These are phyloP conservation scores for Talaromyces sp. DNA, from an alignment of 2,329 filamentous ascomycete species.

Conservation along the genomic window DNA sequence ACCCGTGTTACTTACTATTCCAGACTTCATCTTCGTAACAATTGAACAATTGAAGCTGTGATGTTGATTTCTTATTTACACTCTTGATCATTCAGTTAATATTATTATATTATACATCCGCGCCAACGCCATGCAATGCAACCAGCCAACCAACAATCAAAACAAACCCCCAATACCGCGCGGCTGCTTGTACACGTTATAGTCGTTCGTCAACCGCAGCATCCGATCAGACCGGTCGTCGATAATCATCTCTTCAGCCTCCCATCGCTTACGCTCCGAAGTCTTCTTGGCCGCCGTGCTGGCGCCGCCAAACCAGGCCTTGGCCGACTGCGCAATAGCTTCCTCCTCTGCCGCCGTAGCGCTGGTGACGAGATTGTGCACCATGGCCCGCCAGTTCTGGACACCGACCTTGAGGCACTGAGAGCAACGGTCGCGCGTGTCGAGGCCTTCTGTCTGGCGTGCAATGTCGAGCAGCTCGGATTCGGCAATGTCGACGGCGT, in stretches of 20 bases:
- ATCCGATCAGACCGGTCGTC: conserved; percentile 29
- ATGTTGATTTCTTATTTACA: background rate
- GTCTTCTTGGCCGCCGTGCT: conserved; percentile 23
- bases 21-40: too few species aligned
- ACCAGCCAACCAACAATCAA: background rate
- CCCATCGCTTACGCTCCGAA: conserved; percentile 31
- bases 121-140: background rate
- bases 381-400: conserved; percentile 79
- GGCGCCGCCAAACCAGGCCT: conserved; percentile 28
- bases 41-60: background rate
- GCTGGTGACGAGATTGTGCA: conserved; percentile 54
- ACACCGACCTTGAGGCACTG: conserved; percentile 74
- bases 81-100: background rate
- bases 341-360: conserved; percentile 33
- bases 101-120: background rate
- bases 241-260: conserved; percentile 35
- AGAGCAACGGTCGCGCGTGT: conserved; percentile 56
- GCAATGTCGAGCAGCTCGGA: conserved; percentile 46
- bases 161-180: background rate
- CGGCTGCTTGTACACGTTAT: conserved; percentile 15
- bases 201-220: conserved; percentile 26
- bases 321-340: conserved; percentile 26
- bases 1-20: background rate
- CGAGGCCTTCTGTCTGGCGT: conserved; percentile 9
- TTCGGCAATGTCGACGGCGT: conserved; percentile 77